phyloP scores from a whole-genome alignment of 176 grass and related monocot species.

The Rhynchospora tenuis region DNA sequence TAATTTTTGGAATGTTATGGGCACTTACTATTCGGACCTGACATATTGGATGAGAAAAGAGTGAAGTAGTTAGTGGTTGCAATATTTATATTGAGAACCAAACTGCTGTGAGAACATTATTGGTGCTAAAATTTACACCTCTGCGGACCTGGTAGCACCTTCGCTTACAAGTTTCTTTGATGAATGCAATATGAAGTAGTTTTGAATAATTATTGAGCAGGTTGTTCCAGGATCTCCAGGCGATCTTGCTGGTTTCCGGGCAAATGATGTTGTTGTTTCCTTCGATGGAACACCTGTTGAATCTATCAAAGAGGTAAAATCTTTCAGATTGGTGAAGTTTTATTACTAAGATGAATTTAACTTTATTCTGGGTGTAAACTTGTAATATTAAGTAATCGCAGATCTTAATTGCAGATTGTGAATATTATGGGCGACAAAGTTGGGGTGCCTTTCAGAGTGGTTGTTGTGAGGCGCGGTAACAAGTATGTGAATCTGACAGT shows the following conservation, averaged over 20 bases:
- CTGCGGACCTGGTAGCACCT: background rate
- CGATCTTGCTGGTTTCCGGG: slow-evolving; percentile 62
- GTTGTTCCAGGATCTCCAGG: slow-evolving; percentile 73
- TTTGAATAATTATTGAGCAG: slow-evolving; percentile 39
- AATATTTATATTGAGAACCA: background rate
- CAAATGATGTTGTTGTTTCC: slow-evolving; percentile 59
- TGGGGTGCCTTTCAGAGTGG: slow-evolving; percentile 52
- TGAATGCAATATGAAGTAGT: background rate
- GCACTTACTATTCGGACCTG: background rate
- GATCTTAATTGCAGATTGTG: slow-evolving; percentile 51
- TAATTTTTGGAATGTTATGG: background rate
- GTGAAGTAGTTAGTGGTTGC: background rate
- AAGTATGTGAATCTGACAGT: slow-evolving; percentile 47
- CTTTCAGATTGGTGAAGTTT: background rate
- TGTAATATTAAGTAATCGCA: background rate
- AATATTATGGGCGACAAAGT: slow-evolving; percentile 64
- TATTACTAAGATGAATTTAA: background rate
- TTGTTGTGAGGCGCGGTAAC: slow-evolving; percentile 40
- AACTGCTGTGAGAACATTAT: background rate
- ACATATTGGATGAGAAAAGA: background rate
- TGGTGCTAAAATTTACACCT: background rate
- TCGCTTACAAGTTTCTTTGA: background rate
- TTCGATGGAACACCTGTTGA: slow-evolving; percentile 64
- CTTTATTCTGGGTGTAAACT: background rate
- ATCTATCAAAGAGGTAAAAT: slow-evolving; percentile 63